phyloP scores from a whole-genome alignment of 2,329 filamentous ascomycete species.

The Elsinoe fawcettii region DNA sequence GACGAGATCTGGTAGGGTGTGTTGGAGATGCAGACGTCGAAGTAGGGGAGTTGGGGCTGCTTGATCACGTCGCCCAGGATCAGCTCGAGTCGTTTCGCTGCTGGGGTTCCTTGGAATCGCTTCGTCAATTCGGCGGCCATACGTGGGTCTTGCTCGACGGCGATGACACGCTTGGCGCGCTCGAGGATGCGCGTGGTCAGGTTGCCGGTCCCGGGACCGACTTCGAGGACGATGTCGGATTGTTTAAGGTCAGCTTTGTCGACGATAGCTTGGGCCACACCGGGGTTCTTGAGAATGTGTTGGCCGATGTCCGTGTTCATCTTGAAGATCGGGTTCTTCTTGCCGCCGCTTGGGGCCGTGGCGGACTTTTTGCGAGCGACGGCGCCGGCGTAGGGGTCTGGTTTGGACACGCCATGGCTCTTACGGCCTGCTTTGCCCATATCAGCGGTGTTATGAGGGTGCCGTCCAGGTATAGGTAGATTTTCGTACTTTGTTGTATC shows the following conservation, averaged over 20 bases:
- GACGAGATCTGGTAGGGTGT: conserved; percentile 76
- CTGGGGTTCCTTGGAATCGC: conserved; percentile 81
- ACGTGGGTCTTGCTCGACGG: conserved; percentile 87
- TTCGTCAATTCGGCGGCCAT: conserved; percentile 96
- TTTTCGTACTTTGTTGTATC: no score
- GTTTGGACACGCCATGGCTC: conserved; percentile 33
- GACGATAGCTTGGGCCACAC: conserved; percentile 73
- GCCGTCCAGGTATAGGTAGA: no score
- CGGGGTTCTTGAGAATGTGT: conserved; percentile 89
- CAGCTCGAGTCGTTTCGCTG: conserved; percentile 76
- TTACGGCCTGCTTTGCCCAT: conserved; percentile 39
- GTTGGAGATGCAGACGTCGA: conserved; percentile 78
- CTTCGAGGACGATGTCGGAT: conserved; percentile 81
- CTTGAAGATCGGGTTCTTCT: conserved; percentile 83
- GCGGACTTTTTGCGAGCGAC: conserved; percentile 41
- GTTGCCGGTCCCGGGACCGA: conserved; percentile 84
- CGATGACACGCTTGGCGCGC: conserved; percentile 73
- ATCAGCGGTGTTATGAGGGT: conserved; percentile 16
- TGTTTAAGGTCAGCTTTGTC: conserved; percentile 85
- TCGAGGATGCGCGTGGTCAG: conserved; percentile 84
- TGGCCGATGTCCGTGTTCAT: conserved; percentile 89
- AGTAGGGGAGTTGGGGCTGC: conserved; percentile 62
- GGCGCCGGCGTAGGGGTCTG: conserved; percentile 39
- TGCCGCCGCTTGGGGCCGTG: conserved; percentile 27
- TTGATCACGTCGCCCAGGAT: conserved; percentile 92